Evolutionary conservation across 345 rosid genomes (phyloP).

Genomic region (Eucalyptus marginata): DNA sequence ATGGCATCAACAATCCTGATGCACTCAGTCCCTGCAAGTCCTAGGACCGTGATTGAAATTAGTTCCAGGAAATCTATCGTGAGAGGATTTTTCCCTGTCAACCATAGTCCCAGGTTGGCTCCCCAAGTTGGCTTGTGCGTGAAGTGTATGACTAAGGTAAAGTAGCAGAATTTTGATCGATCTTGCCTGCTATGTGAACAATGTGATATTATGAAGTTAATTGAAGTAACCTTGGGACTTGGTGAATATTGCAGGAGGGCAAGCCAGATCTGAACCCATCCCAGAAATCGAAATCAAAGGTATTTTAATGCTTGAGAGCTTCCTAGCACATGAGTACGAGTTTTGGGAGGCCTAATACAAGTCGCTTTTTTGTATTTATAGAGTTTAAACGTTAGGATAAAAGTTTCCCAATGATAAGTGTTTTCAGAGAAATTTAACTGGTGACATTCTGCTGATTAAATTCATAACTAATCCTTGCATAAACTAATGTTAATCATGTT

Average conservation of each 20-base stretch:
- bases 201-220: neutral
- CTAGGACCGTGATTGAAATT: conserved; percentile 3
- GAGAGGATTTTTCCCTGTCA: conserved; percentile 1
- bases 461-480: neutral
- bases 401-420: neutral
- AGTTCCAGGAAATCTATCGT: neutral
- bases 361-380: neutral
- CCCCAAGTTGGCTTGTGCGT: conserved; percentile 2
- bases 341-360: neutral
- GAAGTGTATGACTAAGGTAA: conserved; percentile 31
- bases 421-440: neutral
- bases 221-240: neutral
- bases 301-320: neutral
- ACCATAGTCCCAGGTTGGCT: neutral
- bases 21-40: conserved; percentile 30
- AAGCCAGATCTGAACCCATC: neutral
- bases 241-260: neutral
- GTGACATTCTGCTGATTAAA: neutral
- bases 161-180: neutral
- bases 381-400: neutral
- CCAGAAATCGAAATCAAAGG: neutral
- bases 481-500: neutral
- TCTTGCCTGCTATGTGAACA: neutral
- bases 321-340: neutral
- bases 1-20: conserved; percentile 16